A percentile compares a stretch with the other conserved stretches of the same genome.
These are phyloP conservation scores for Dittrichia graveolens DNA, from an alignment of 129 eudicot species.

Conservation along the genomic window DNA sequence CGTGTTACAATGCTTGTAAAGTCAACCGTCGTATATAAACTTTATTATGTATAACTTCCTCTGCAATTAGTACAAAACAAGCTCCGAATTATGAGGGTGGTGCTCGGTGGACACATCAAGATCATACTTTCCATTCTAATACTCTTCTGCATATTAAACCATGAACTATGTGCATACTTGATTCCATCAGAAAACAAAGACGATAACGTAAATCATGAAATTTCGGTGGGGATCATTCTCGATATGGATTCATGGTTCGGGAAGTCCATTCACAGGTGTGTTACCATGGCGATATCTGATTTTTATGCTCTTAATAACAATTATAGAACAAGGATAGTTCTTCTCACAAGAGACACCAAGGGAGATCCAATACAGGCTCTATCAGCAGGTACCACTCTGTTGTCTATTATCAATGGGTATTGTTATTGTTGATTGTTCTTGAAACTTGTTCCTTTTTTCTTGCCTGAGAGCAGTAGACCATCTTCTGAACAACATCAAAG, in stretches of 20 bases:
- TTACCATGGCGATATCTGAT: slow-evolving; percentile 15
- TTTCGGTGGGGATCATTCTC: slow-evolving; percentile 11
- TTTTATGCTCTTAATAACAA: slow-evolving; percentile 6
- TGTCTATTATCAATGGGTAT: neutral
- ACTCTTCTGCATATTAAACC: slow-evolving; percentile 12
- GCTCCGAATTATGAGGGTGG: neutral
- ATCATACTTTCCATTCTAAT: neutral
- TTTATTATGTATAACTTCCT: too few relatives aligned
- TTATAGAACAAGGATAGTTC: slow-evolving; percentile 8
- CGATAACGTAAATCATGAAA: neutral
- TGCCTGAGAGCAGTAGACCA: neutral
- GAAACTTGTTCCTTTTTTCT: neutral
- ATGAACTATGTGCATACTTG: neutral
- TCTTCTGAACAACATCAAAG: slow-evolving; percentile 26
- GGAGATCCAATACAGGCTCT: slow-evolving; percentile 19
- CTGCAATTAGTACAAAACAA: neutral
- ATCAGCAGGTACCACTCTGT: slow-evolving; percentile 1
- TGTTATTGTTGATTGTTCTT: neutral
- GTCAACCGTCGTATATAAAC: too few relatives aligned
- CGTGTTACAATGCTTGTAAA: too few relatives aligned
- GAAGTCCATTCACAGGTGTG: slow-evolving; percentile 23
- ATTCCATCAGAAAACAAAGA: neutral
- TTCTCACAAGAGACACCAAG: slow-evolving; percentile 20
- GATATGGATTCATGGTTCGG: slow-evolving; percentile 23
- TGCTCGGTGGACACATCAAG: neutral